phyloP scores from a whole-genome alignment of 345 rosid species.

The Iberis pinnata region DNA sequence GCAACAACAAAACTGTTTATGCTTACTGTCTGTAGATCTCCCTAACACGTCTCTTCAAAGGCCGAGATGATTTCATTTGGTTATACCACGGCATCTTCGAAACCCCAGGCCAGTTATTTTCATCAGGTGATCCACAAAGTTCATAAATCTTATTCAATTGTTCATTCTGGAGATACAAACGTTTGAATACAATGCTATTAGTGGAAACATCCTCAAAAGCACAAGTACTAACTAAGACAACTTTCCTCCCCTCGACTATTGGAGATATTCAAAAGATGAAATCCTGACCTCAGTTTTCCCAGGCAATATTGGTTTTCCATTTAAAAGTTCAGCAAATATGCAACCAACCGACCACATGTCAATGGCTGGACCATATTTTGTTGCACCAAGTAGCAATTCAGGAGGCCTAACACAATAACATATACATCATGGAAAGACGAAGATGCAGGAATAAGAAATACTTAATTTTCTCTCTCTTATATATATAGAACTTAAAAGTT shows the following conservation, averaged over 20 bases:
- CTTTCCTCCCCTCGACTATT: too few species aligned
- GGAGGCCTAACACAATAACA: conserved; percentile 59
- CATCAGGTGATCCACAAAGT: conserved; percentile 68
- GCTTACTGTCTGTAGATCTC: conserved; percentile 82
- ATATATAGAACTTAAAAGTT: not conserved
- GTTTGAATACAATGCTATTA: not conserved
- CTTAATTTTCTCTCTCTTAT: not conserved
- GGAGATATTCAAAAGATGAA: not conserved
- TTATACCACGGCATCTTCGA: conserved; percentile 53
- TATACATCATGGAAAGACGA: not conserved
- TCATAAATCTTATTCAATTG: conserved; percentile 62
- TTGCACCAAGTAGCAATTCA: conserved; percentile 89
- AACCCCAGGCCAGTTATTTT: conserved; percentile 61
- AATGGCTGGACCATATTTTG: conserved; percentile 91
- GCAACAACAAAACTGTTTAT: not conserved
- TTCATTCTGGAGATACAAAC: conserved; percentile 36
- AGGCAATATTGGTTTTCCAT: conserved; percentile 86
- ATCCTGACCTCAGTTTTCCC: conserved; percentile 76
- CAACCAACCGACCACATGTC: conserved; percentile 99
- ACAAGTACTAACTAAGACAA: not conserved
- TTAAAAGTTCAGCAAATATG: conserved; percentile 86
- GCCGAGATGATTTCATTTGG: conserved; percentile 49
- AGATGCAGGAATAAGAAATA: not conserved
- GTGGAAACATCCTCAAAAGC: conserved; percentile 2
- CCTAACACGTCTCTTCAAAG: conserved; percentile 60